Percentiles rank a stretch among this genome's conserved stretches.
These are phyloP conservation scores for Neolentinus lepideus DNA, from an alignment of 1,284 basidiomycete species.

Conservation along the genomic window DNA sequence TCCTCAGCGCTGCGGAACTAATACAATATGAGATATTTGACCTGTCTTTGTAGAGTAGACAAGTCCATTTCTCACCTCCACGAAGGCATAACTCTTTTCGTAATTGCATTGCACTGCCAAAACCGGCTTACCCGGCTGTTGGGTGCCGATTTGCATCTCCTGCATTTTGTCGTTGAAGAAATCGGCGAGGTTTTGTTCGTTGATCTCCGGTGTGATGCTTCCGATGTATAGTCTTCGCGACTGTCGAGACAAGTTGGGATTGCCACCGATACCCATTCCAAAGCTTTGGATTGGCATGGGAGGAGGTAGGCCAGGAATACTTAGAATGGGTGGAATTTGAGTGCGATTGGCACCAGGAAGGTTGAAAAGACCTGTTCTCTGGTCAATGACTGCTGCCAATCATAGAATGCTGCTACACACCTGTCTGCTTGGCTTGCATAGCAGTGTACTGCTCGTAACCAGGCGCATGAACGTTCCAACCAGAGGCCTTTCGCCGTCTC, in stretches of 20 bases:
- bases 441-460: slow-evolving; percentile 95
- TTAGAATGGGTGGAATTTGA: slow-evolving; percentile 75
- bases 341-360: slow-evolving; percentile 88
- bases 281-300: slow-evolving; percentile 79
- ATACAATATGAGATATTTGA: no score
- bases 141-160: slow-evolving; percentile 83
- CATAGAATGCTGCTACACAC: slow-evolving; percentile 32
- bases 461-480: slow-evolving; percentile 94
- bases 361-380: slow-evolving; percentile 73
- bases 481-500: slow-evolving; percentile 79
- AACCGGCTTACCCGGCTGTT: slow-evolving; percentile 83
- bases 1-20: slow-evolving; percentile 97
- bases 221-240: slow-evolving; percentile 94
- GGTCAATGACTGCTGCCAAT: background rate
- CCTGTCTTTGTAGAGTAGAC: no score
- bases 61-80: slow-evolving; percentile 58
- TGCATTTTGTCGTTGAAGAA: slow-evolving; percentile 97
- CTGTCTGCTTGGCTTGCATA: slow-evolving; percentile 95
- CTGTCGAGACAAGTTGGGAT: slow-evolving; percentile 85
- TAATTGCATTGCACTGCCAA: slow-evolving; percentile 92
- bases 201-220: slow-evolving; percentile 88
- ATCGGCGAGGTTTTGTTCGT: slow-evolving; percentile 81
- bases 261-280: slow-evolving; percentile 77
- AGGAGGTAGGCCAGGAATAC: slow-evolving; percentile 71
- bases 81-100: slow-evolving; percentile 97